Evolutionary conservation across 768 basidiomycete genomes (phyloP).

Genomic region (Pisolithus sp.): DNA sequence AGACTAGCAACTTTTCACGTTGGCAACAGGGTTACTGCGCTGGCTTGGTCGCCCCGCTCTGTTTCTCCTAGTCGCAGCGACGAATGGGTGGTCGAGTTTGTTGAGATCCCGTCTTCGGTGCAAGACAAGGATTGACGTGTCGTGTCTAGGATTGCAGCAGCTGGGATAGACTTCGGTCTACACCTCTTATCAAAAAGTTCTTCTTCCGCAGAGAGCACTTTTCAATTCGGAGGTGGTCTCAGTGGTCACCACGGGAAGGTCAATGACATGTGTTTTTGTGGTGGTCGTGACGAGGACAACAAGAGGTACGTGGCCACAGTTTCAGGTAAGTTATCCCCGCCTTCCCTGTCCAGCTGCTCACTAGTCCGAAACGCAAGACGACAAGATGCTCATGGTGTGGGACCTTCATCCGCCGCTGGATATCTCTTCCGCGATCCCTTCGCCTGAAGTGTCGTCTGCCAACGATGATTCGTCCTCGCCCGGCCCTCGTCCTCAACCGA

Average conservation of each 20-base stretch:
- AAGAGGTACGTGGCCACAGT: conserved; percentile 75
- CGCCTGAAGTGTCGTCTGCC: conserved; percentile 26
- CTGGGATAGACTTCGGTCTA: conserved; percentile 62
- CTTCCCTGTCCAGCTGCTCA: conserved; percentile 2
- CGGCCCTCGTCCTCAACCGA: conserved; percentile 54
- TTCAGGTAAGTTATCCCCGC: conserved; percentile 43
- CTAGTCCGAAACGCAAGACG: conserved; percentile 40
- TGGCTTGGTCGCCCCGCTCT: conserved; percentile 72
- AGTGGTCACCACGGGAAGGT: conserved; percentile 77
- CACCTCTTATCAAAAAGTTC: conserved; percentile 60
- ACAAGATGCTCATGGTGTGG: conserved; percentile 84
- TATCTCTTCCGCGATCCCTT: conserved; percentile 33
- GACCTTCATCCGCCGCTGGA: conserved; percentile 60
- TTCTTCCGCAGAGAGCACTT: conserved; percentile 44
- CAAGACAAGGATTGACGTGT: conserved; percentile 6
- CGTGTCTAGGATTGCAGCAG: conserved; percentile 54
- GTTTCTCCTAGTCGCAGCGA: conserved; percentile 60
- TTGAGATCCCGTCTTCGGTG: not conserved
- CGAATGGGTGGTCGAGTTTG: conserved; percentile 70
- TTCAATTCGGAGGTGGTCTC: conserved; percentile 71
- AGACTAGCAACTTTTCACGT: conserved; percentile 68
- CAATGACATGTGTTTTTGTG: conserved; percentile 76
- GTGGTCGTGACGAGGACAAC: conserved; percentile 62
- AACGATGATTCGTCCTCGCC: conserved; percentile 26
- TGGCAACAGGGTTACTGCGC: conserved; percentile 61